Conservation (phyloP, 208 protist species). For the Leishmania martiniquensis region DNA sequence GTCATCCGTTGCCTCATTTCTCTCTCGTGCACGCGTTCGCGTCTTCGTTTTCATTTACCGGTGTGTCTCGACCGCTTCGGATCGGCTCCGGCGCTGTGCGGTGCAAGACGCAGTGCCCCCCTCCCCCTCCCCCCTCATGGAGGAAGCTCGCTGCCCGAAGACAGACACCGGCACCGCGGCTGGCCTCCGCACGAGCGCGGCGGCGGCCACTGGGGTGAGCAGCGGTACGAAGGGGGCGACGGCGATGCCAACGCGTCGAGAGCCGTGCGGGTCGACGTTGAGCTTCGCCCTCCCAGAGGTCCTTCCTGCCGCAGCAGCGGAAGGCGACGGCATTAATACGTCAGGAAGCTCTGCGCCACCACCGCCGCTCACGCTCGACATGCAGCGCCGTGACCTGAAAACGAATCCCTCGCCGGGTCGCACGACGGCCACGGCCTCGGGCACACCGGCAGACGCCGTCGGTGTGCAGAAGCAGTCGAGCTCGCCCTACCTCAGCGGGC, state of each 20-base stretch:
- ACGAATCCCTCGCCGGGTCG: background rate
- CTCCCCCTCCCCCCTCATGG: background rate
- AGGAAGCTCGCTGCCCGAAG: background rate
- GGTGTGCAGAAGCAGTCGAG: background rate
- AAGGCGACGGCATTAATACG: background rate
- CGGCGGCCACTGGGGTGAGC: background rate
- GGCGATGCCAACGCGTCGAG: conserved; percentile 11
- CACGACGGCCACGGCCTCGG: background rate
- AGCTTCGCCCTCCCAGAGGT: background rate
- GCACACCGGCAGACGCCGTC: background rate
- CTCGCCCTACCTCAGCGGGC: background rate
- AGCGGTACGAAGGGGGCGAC: background rate
- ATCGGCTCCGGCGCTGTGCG: too few relatives aligned
- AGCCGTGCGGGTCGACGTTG: conserved; percentile 9
- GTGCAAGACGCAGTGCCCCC: too few relatives aligned
- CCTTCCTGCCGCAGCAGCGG: too few relatives aligned
- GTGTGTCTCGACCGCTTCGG: too few relatives aligned
- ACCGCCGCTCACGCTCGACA: background rate
- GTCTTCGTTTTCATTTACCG: too few relatives aligned
- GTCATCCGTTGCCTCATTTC: too few relatives aligned
- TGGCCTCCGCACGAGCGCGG: background rate
- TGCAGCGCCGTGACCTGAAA: background rate
- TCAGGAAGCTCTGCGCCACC: background rate
- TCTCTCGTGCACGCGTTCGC: too few relatives aligned
- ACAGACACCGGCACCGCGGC: background rate